These are phyloP conservation scores for Cantharellus anzutake DNA, from an alignment of 768 basidiomycete species.

Conservation along the genomic window DNA sequence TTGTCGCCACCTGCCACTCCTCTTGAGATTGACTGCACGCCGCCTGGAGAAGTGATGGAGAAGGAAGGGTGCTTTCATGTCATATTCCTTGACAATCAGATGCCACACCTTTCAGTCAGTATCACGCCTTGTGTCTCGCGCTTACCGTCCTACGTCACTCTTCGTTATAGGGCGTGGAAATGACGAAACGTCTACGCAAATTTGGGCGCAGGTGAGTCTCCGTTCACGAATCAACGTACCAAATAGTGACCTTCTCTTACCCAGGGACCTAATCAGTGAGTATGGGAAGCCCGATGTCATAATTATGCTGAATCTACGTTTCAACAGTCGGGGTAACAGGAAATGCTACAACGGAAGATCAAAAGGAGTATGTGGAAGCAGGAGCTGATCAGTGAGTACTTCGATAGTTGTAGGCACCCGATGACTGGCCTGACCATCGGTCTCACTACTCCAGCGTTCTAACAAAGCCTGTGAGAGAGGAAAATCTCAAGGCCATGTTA, in stretches of 20 bases:
- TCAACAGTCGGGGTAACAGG: constrained; percentile 15
- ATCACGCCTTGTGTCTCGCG: background rate
- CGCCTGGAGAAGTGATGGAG: background rate
- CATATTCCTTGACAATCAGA: constrained; percentile 16
- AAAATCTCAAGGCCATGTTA: constrained; percentile 1
- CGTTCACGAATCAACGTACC: too few relatives aligned
- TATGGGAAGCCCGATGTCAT: background rate
- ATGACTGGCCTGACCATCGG: too few relatives aligned
- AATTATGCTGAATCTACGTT: background rate
- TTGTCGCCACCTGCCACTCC: background rate
- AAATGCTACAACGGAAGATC: constrained; percentile 14
- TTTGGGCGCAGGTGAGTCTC: constrained; percentile 14
- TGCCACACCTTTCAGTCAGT: constrained; percentile 1
- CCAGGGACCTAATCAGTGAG: too few relatives aligned
- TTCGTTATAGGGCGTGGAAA: constrained; percentile 14
- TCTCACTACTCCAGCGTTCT: constrained; percentile 5
- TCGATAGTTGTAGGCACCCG: background rate
- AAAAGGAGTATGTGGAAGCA: constrained; percentile 12
- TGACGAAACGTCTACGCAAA: constrained; percentile 11
- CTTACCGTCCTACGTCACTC: constrained; percentile 12
- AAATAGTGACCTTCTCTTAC: too few relatives aligned
- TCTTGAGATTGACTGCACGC: background rate
- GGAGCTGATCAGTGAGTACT: constrained; percentile 16
- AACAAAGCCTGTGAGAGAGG: constrained; percentile 7
- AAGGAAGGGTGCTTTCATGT: constrained; percentile 5